phyloP scores from a whole-genome alignment of 1,284 basidiomycete genomes.

The Malassezia caprae region DNA sequence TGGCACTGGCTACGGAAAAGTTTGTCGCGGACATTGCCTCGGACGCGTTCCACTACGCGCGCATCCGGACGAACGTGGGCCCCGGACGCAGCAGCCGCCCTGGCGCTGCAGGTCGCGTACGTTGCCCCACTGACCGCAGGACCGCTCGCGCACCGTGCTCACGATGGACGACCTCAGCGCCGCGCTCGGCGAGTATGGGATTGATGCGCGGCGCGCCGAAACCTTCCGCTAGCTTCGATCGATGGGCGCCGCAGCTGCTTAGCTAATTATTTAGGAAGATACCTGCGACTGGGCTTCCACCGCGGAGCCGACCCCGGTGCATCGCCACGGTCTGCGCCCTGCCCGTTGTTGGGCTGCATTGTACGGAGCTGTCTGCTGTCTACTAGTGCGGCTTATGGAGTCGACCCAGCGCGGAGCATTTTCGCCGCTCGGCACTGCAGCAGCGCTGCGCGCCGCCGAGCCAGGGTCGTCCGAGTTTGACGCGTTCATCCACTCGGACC shows the following conservation, averaged over 20 bases:
- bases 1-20: constrained; percentile 93
- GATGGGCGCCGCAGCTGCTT: constrained; percentile 5
- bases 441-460: neutral
- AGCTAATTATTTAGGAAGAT: constrained; percentile 4
- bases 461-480: constrained; percentile 16
- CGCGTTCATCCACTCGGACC: constrained; percentile 18
- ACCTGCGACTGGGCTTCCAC: neutral
- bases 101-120: constrained; percentile 2
- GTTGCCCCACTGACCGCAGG: constrained; percentile 40
- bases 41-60: constrained; percentile 94
- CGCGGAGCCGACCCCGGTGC: neutral
- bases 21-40: constrained; percentile 94
- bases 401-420: neutral
- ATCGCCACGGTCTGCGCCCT: neutral
- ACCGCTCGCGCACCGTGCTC: constrained; percentile 86
- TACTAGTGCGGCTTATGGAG: neutral
- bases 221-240: constrained; percentile 35
- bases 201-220: constrained; percentile 42
- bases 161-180: constrained; percentile 94
- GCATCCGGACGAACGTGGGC: constrained; percentile 62
- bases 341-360: neutral
- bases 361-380: neutral
- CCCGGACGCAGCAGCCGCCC: constrained; percentile 44
- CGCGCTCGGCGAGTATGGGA: constrained; percentile 83
- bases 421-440: neutral